These are phyloP conservation scores for Pharus latifolius DNA, from an alignment of 176 grass and related monocot species.

Conservation along the genomic window DNA sequence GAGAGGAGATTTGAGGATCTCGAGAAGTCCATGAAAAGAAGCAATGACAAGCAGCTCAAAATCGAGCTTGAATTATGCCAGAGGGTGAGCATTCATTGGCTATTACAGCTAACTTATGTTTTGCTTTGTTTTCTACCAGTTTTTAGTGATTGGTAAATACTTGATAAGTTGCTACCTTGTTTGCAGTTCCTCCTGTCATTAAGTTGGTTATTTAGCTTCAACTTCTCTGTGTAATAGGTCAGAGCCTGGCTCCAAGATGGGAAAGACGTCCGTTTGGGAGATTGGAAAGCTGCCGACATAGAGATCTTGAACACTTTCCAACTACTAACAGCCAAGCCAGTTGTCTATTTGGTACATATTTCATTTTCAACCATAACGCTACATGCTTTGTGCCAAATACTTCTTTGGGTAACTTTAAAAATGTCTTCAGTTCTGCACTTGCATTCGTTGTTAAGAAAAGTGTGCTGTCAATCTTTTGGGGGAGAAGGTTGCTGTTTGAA, in stretches of 20 bases:
- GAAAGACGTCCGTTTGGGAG: constrained; percentile 81
- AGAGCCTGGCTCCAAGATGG: constrained; percentile 52
- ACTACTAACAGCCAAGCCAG: constrained; percentile 85
- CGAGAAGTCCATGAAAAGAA: constrained; percentile 96
- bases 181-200: too few relatives aligned
- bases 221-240: constrained; percentile 30
- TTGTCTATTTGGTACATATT: constrained; percentile 76
- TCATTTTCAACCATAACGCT: neutral
- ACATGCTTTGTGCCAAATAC: neutral
- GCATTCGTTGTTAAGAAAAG: too few relatives aligned
- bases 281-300: constrained; percentile 94
- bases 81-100: constrained; percentile 42
- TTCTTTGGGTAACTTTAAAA: neutral
- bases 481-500: too few relatives aligned
- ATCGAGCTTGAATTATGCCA: constrained; percentile 84
- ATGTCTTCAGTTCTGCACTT: too few relatives aligned
- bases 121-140: neutral
- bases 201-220: neutral
- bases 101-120: neutral
- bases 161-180: too few relatives aligned
- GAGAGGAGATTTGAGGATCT: constrained; percentile 69
- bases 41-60: constrained; percentile 98
- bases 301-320: constrained; percentile 95
- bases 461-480: too few relatives aligned
- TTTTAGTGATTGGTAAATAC: neutral